Base-by-base conservation (phyloP, 2,329 filamentous ascomycete species). In the Alternaria gansuensis region DNA sequence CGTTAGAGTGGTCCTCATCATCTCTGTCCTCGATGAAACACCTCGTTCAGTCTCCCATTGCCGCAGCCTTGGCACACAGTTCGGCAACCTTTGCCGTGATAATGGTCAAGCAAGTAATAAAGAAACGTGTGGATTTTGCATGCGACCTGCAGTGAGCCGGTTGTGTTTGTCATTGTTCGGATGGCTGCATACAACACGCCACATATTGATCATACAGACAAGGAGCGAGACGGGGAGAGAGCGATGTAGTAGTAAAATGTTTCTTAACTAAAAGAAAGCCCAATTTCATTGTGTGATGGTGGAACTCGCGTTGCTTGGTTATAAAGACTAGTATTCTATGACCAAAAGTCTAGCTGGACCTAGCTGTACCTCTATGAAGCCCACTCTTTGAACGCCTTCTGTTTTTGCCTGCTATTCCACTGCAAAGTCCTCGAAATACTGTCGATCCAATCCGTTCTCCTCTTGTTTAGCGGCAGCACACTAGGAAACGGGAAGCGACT, bases 381-480 rank as follows among this genome's bases (percentile, higher is more conserved):
- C 74, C 73, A 76, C 51, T 76, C 72, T 45, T 74, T 75, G 41
- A 75, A 76, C 13, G 65, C 66, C 76, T 92, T 93, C 75, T 93
- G 90, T 77, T 89, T 88, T 78, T 92, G 88, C 63, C 90, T 79
- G 64, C 88, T 91, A 70, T 93, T 94, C 90, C 90, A 94, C 31
- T 90, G 90, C 69, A 94, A 77, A 75, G 92, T 93, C 40, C 88
- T 84, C 62, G 87, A 89, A 57, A 94, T 93, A 68, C 89, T 92
- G 59, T 92, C 91, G 26, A 93, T 86, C 90, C 90, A 93, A 74
- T 93, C 90, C 79, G 92, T 90, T 68, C 87, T 88, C 58, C 87
- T 82, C 31, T 88, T 78, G 2, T 90, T 89, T 56, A 88, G 83
- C 0, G 88, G 85, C 78, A 92, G 84, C 10, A 94, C 90, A 55